Conservation (phyloP, 2,329 filamentous ascomycete genomes). For the Botrytis galanthina region DNA sequence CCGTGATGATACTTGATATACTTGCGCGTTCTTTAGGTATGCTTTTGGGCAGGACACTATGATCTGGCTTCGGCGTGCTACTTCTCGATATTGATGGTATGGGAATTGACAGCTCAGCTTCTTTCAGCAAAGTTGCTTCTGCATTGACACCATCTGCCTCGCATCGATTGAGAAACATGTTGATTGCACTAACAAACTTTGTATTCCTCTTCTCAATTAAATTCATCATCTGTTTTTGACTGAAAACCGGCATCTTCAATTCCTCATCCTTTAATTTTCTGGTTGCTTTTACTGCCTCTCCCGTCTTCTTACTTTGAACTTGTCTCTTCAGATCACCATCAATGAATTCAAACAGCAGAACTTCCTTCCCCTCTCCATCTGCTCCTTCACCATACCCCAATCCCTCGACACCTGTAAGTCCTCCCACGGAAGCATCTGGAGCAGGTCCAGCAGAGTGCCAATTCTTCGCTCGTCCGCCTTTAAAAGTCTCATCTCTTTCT, state of each 20-base stretch:
- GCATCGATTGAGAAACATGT: constrained; percentile 74
- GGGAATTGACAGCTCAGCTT: constrained; percentile 62
- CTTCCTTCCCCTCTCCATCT: constrained; percentile 54
- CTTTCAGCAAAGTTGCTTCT: constrained; percentile 59
- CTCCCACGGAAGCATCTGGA: constrained; percentile 56
- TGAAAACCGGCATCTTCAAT: constrained; percentile 87
- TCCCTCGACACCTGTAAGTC: constrained; percentile 50
- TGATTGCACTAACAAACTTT: constrained; percentile 77
- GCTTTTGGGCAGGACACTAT: constrained; percentile 57
- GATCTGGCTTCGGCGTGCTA: constrained; percentile 37
- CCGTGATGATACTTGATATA: constrained; percentile 80
- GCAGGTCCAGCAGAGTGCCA: constrained; percentile 50
- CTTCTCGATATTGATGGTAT: constrained; percentile 48
- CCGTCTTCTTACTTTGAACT: constrained; percentile 68
- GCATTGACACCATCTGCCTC: constrained; percentile 64
- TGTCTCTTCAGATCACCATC: constrained; percentile 88
- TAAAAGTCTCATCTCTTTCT: constrained; percentile 62
- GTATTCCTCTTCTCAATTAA: constrained; percentile 86
- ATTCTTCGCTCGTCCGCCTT: constrained; percentile 52
- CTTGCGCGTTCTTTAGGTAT: constrained; percentile 79
- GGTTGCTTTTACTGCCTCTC: constrained; percentile 65
- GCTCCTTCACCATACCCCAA: constrained; percentile 39
- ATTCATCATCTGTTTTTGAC: constrained; percentile 85
- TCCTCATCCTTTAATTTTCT: constrained; percentile 72
- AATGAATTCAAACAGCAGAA: constrained; percentile 87